phyloP scores from a whole-genome alignment of 1,139 yeast species.

The Saccharomyces hybrid region DNA sequence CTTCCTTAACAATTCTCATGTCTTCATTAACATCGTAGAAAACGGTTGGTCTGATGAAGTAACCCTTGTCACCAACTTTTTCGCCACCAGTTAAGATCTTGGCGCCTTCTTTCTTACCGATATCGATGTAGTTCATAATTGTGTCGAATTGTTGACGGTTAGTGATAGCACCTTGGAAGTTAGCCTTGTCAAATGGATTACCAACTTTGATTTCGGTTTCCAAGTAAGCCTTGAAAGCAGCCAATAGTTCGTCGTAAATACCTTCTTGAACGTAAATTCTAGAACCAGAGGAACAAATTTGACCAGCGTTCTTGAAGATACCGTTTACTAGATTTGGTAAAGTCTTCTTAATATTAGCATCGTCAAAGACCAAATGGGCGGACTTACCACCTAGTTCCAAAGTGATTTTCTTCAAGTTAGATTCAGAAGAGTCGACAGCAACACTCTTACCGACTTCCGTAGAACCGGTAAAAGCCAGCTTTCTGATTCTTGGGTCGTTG shows the following conservation, averaged over 20 bases:
- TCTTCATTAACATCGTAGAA: conserved; percentile 59
- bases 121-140: conserved; percentile 59
- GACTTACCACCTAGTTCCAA: conserved; percentile 84
- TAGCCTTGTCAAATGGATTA: conserved; percentile 59
- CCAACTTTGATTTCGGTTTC: conserved; percentile 53
- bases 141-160: conserved; percentile 62
- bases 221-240: conserved; percentile 50
- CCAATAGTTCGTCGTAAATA: conserved; percentile 57
- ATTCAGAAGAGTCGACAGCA: conserved; percentile 58
- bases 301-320: conserved; percentile 75
- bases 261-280: conserved; percentile 72
- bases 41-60: conserved; percentile 64
- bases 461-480: conserved; percentile 80
- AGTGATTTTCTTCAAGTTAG: conserved; percentile 70
- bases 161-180: conserved; percentile 68
- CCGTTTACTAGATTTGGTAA: conserved; percentile 52
- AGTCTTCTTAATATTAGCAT: conserved; percentile 58
- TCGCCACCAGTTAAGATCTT: conserved; percentile 65
- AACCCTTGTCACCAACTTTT: conserved; percentile 47
- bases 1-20: conserved; percentile 59
- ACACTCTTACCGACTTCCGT: conserved; percentile 66
- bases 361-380: conserved; percentile 68
- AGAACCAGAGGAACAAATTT: conserved; percentile 82
- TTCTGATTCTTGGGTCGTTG: conserved; percentile 60
- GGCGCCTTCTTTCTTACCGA: conserved; percentile 67